These are phyloP conservation scores for Stachybotrys elegans DNA, from an alignment of 2,329 filamentous ascomycete species.

Conservation along the genomic window DNA sequence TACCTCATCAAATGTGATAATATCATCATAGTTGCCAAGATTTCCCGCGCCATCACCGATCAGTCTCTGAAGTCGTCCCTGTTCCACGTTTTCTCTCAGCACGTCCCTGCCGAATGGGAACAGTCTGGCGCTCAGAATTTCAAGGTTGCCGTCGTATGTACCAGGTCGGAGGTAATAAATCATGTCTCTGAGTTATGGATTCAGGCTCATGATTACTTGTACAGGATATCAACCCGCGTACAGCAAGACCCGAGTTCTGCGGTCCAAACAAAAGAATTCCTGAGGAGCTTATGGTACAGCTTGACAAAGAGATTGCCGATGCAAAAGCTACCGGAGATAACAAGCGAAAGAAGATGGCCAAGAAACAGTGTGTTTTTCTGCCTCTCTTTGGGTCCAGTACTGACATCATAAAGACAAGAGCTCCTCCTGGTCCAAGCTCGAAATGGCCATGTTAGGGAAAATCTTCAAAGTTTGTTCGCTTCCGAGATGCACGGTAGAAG, in stretches of 20 bases:
- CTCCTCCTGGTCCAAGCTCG: conserved; percentile 23
- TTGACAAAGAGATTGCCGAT: conserved; percentile 20
- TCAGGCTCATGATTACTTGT: not conserved
- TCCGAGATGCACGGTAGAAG: conserved; percentile 13
- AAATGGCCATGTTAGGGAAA: conserved; percentile 21
- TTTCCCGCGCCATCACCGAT: conserved; percentile 25
- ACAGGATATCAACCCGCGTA: conserved; percentile 23
- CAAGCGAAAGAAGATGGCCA: conserved; percentile 16
- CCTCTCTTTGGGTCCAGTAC: not conserved
- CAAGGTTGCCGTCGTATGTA: conserved; percentile 27
- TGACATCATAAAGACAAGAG: conserved; percentile 14
- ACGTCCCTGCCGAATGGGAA: conserved; percentile 22
- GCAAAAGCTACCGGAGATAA: conserved; percentile 17
- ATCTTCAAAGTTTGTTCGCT: conserved; percentile 19
- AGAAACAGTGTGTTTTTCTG: conserved; percentile 11
- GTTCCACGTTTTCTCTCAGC: conserved; percentile 19
- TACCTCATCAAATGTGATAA: conserved; percentile 28
- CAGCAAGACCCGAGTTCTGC: conserved; percentile 20
- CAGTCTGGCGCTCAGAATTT: conserved; percentile 16
- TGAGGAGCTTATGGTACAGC: conserved; percentile 9
- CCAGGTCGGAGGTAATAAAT: conserved; percentile 20
- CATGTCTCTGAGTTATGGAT: not conserved
- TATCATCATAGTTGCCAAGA: conserved; percentile 28
- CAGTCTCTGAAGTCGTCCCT: conserved; percentile 26
- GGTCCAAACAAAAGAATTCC: conserved; percentile 17